Evolutionary conservation across 768 basidiomycete species (phyloP), one percentile per base, ranked within the genome.

Genomic region (Epithele typhae): DNA sequence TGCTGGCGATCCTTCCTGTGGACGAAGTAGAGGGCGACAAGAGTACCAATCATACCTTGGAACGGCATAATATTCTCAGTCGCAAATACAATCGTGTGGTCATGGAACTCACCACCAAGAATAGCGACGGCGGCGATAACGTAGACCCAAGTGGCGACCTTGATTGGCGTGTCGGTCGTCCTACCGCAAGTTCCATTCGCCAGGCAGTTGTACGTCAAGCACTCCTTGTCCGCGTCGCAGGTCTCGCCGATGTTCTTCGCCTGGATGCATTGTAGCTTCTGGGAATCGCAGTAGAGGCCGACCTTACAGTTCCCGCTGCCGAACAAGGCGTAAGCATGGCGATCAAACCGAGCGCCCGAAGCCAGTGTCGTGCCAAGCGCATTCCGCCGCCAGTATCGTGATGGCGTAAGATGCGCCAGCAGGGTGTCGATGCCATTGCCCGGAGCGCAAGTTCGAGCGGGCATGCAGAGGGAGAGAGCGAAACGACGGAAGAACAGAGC

Each of bases 11-110:
- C 78, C 54, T 79, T 78, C 32, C 82, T 70, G 57, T 92, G 90
- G 6, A 86, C 56, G 56, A 82, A 71, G 68, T 78, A 92, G 27
- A 94, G 70, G 3, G 76, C 74, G 43, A 79, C 65, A 34, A 92
- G 71, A 8, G 84, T 84, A 14, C 76, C 84, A 49, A 79, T 67
- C 76, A 93, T 89, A 37, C 87, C 91, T 92, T 49, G n/a, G n/a
- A n/a, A n/a, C n/a, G n/a, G n/a, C n/a, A n/a, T n/a, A n/a, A n/a
- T n/a, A 8, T 15, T 53, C 22, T 36, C 21, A 35, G n/a, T 23
- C 24, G 44, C 30, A 50, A 44, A 25, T 9, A 4, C 19, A 18
- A 21, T 8, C n/a, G n/a, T n/a, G n/a, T n/a, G n/a, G n/a, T n/a
- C n/a, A n/a, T n/a, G n/a, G n/a, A 7, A 43, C 79, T 60, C 52